These are phyloP conservation scores for Fusarium compactum DNA, from an alignment of 2,329 filamentous ascomycete genomes.

Conservation along the genomic window DNA sequence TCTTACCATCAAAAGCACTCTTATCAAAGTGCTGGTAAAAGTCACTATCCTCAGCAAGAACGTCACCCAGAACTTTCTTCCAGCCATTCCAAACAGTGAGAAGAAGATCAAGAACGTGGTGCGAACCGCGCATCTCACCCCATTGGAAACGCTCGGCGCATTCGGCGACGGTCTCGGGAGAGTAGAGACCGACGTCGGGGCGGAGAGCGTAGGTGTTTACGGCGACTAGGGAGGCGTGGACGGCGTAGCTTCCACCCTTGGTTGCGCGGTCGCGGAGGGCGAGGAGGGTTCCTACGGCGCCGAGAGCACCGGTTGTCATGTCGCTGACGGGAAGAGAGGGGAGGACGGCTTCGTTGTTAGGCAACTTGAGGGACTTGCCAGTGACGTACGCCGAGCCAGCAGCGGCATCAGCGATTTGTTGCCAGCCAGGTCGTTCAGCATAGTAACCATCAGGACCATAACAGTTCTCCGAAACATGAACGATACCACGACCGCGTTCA, in stretches of 20 bases:
- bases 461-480: conserved; percentile 75
- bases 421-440: conserved; percentile 72
- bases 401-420: conserved; percentile 69
- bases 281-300: conserved; percentile 50
- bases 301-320: conserved; percentile 52
- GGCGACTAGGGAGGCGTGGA: conserved; percentile 13
- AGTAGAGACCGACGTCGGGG: conserved; percentile 7
- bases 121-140: conserved; percentile 22
- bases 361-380: conserved; percentile 1
- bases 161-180: conserved; percentile 2
- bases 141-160: conserved; percentile 22
- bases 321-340: conserved; percentile 48
- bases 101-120: conserved; percentile 24
- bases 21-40: conserved; percentile 17
- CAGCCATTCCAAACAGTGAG: conserved; percentile 22
- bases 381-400: conserved; percentile 22
- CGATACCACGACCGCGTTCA: conserved; percentile 66
- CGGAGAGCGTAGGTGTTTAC: conserved; percentile 19
- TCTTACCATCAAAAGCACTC: conserved; percentile 20
- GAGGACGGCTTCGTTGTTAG: conserved; percentile 38
- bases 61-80: conserved; percentile 4
- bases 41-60: conserved; percentile 1
- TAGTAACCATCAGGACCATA: conserved; percentile 70
- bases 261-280: conserved; percentile 50
- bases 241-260: conserved; percentile 30